phyloP scores from a whole-genome alignment of 2,329 filamentous ascomycete genomes.

The Onygenales sp. region DNA sequence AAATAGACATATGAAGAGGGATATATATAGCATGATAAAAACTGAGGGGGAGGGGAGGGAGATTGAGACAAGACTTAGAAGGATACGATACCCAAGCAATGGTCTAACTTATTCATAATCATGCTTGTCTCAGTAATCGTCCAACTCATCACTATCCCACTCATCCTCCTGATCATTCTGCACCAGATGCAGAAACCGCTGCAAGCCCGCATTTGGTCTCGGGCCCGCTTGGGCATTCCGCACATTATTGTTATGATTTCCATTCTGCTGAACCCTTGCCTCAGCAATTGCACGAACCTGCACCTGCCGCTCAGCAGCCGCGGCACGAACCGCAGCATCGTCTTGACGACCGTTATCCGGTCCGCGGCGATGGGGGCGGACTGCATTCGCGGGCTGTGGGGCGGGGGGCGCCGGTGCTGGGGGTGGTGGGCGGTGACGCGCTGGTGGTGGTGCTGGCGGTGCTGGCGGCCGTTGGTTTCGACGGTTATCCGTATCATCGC shows the following conservation, averaged over 20 bases:
- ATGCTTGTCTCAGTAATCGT: conserved; percentile 22
- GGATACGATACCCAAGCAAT: no score
- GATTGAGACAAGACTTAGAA: no score
- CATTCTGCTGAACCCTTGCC: neutral
- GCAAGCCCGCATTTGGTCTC: conserved; percentile 26
- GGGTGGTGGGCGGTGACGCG: conserved; percentile 29
- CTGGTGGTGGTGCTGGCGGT: conserved; percentile 24
- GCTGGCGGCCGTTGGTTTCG: conserved; percentile 24
- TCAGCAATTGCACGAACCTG: conserved; percentile 1
- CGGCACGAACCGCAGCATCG: conserved; percentile 2
- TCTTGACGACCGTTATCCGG: conserved; percentile 11
- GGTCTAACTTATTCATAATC: neutral
- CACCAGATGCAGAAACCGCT: conserved; percentile 44
- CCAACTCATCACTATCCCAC: conserved; percentile 51
- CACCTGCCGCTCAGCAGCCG: conserved; percentile 1
- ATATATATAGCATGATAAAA: no score
- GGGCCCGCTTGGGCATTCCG: conserved; percentile 8
- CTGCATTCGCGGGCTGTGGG: conserved; percentile 10
- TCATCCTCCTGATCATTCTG: conserved; percentile 47
- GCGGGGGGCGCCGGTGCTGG: conserved; percentile 26
- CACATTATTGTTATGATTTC: neutral
- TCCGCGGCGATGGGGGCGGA: conserved; percentile 2
- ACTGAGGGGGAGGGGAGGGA: no score
- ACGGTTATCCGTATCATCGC: conserved; percentile 20
- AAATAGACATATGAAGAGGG: no score